A percentile compares a stretch with the other conserved stretches of the same genome.
phyloP scores from a whole-genome alignment of 2,329 filamentous ascomycete species.

The Colletotrichum gloeosporioides region DNA sequence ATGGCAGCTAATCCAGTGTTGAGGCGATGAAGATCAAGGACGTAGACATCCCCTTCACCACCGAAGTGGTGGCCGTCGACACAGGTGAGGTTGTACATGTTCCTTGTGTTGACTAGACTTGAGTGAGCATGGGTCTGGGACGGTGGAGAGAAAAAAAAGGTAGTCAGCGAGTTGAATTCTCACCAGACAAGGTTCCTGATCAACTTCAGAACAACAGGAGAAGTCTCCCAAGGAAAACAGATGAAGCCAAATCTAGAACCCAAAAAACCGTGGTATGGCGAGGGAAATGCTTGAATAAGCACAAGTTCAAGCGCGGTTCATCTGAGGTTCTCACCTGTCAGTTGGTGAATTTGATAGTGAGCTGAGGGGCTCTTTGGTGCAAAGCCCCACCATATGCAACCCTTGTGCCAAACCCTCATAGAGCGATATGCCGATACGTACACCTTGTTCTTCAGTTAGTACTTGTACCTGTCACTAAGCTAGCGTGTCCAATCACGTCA shows the following conservation, averaged over 20 bases:
- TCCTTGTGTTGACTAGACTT: neutral
- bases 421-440: neutral
- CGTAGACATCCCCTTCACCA: conserved; percentile 53
- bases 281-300: neutral
- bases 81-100: conserved; percentile 48
- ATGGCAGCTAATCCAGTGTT: conserved; percentile 62
- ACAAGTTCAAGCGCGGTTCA: neutral
- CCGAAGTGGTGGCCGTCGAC: conserved; percentile 45
- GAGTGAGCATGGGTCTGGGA: neutral
- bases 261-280: neutral
- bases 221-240: neutral
- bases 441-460: neutral
- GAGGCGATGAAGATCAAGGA: conserved; percentile 62
- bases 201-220: neutral
- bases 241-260: neutral
- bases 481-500: conserved; percentile 3
- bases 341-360: neutral
- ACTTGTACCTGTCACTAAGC: neutral
- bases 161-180: neutral
- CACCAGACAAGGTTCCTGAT: neutral
- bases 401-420: neutral
- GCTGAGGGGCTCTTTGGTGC: neutral
- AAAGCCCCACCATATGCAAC: conserved; percentile 4
- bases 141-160: neutral
- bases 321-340: neutral